Evolutionary conservation across 495 filamentous ascomycete species (phyloP), one percentile per base, ranked within the genome.

Genomic region (Penicillium desertorum): DNA sequence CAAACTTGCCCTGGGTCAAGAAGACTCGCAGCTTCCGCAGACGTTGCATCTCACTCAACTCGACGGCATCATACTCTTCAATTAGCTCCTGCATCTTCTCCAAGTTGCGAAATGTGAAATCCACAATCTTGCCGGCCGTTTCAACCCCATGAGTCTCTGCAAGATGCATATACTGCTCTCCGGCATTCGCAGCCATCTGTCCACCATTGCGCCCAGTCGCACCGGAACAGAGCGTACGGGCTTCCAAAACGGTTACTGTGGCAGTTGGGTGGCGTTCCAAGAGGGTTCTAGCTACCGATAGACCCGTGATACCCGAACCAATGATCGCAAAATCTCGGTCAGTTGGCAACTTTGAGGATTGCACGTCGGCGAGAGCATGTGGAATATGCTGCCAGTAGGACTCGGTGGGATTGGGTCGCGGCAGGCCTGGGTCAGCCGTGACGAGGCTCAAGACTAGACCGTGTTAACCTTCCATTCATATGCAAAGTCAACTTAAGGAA

Each of bases 211-310:
- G 74, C 1, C 90, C 90, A 7, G 90, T 92, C 14, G 90, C 90
- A 6, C 90, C 90, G 73, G 81, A 91, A 66, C 89, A 92, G 8
- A 87, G 86, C 70, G 91, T 84, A 55, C 90, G 78, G 22, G 90
- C 89, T 75, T 93, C 90, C 4, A 95, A 72, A 3, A 71, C 54
- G 1, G 67, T 64, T 4, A 73, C 58, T 25, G 44, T 69, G 42
- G 58, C 57, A 22, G 58, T 34, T 6, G 65, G 61, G 48, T 71
- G 56, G 9, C 49, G 19, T 30, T 67, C 64, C 6, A 89, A 71
- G 0, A 89, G 69, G 12, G 81, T 78, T 69, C 79, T 84, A 8
- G 86, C 82, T 4, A 87, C 71, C 0, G 80, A 72, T 0, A 85
- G 76, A 12, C 88, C 86, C 1, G 84, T 86, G 54, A 90, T 89